Evolutionary conservation across 2,329 filamentous ascomycete genomes (phyloP).

Genomic region (Plectosphaerella sp.): DNA sequence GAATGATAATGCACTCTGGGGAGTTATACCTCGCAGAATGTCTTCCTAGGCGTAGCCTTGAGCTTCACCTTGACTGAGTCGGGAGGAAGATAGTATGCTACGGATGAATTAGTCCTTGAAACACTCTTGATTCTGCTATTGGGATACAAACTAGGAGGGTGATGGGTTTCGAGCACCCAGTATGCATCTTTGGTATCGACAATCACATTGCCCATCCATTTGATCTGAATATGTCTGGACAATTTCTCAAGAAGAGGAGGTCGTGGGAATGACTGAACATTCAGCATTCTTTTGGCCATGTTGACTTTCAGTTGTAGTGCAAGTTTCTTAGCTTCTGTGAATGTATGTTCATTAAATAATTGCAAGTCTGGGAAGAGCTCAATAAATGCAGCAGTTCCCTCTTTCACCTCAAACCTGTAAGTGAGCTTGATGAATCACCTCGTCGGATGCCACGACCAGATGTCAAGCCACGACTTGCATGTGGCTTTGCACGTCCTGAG

Average conservation of each 20-base stretch:
- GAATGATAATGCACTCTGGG: too few relatives aligned
- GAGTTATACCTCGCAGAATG: slow-evolving; percentile 41
- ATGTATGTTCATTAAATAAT: too few relatives aligned
- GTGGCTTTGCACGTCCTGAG: too few relatives aligned
- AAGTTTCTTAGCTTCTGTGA: background rate
- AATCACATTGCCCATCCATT: slow-evolving; percentile 48
- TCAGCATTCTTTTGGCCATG: slow-evolving; percentile 30
- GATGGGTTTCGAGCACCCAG: slow-evolving; percentile 60
- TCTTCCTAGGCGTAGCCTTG: slow-evolving; percentile 34
- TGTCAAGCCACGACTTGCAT: too few relatives aligned
- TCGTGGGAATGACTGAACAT: slow-evolving; percentile 54
- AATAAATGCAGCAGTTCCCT: too few relatives aligned
- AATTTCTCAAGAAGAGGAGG: slow-evolving; percentile 53
- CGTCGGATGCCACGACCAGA: too few relatives aligned
- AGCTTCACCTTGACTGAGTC: slow-evolving; percentile 42
- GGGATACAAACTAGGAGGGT: slow-evolving; percentile 48
- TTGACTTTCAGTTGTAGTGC: background rate
- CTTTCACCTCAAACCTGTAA: too few relatives aligned
- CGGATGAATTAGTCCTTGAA: background rate
- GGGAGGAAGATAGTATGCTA: slow-evolving; percentile 57
- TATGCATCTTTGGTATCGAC: slow-evolving; percentile 55
- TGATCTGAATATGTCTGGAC: slow-evolving; percentile 49
- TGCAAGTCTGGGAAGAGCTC: too few relatives aligned
- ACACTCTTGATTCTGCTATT: background rate
- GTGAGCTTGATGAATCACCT: too few relatives aligned